These are phyloP conservation scores for Alternaria metachromatica DNA, from an alignment of 2,329 filamentous ascomycete genomes.

Conservation along the genomic window DNA sequence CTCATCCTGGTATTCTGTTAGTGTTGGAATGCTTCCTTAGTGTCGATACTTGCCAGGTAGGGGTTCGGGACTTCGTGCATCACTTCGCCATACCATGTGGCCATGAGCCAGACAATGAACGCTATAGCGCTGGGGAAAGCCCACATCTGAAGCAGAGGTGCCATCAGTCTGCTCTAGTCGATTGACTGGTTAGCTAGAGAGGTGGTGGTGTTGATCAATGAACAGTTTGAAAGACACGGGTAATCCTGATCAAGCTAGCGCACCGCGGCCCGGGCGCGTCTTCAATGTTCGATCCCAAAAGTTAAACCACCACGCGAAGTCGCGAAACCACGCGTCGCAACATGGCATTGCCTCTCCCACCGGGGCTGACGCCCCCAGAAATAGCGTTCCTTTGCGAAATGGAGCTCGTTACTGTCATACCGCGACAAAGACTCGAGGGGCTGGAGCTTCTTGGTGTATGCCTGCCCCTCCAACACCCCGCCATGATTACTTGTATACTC, in stretches of 20 bases:
- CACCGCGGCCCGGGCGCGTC: conserved; percentile 13
- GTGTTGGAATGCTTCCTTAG: neutral
- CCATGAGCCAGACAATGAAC: conserved; percentile 27
- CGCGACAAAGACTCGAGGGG: conserved; percentile 85
- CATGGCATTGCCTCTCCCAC: conserved; percentile 68
- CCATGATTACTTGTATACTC: conserved; percentile 16
- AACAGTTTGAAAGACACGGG: conserved; percentile 5
- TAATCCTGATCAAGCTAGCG: conserved; percentile 25
- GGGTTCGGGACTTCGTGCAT: conserved; percentile 60
- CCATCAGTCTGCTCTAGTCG: conserved; percentile 18
- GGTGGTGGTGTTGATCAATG: neutral
- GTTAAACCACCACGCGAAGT: conserved; percentile 15
- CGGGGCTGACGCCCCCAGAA: conserved; percentile 81
- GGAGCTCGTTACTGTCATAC: conserved; percentile 92
- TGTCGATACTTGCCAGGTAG: conserved; percentile 59
- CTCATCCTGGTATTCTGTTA: conserved; percentile 68
- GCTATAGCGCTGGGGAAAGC: conserved; percentile 30
- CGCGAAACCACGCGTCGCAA: conserved; percentile 31
- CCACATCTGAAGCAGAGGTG: conserved; percentile 29
- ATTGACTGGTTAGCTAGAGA: neutral
- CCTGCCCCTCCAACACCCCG: conserved; percentile 48
- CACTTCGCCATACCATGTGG: conserved; percentile 48
- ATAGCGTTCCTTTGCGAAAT: conserved; percentile 96
- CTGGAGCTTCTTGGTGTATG: conserved; percentile 85
- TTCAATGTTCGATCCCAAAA: conserved; percentile 3